Percentiles rank a stretch among this genome's conserved stretches.
Conservation (phyloP, 2,329 filamentous ascomycete species). For the Escovopsis sp. region DNA sequence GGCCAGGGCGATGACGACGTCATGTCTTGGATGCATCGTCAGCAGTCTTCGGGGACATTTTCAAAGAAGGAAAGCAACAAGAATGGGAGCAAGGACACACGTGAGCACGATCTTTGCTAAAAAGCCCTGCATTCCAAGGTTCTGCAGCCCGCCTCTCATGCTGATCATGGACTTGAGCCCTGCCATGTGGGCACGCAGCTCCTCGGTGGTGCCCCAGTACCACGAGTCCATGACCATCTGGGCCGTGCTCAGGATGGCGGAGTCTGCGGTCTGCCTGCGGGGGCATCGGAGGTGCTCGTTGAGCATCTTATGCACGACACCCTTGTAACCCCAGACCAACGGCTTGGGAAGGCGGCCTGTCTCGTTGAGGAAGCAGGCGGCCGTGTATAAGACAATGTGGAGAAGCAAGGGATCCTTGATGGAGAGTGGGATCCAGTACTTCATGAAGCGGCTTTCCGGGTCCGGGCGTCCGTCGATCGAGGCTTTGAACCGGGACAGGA, state of each 20-base stretch:
- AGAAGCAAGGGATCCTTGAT: constrained; percentile 33
- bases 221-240: constrained; percentile 37
- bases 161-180: constrained; percentile 33
- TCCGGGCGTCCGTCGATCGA: constrained; percentile 33
- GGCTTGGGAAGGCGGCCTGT: constrained; percentile 29
- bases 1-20: constrained; percentile 31
- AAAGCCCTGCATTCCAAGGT: constrained; percentile 30
- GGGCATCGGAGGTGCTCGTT: constrained; percentile 29
- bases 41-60: background rate
- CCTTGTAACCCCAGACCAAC: constrained; percentile 27
- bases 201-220: constrained; percentile 34
- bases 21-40: constrained; percentile 23
- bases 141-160: constrained; percentile 28
- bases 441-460: constrained; percentile 28
- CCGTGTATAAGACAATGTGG: constrained; percentile 33
- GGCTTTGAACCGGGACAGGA: constrained; percentile 35
- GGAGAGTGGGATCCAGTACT: constrained; percentile 30
- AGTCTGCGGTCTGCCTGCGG: constrained; percentile 24
- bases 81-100: constrained; percentile 17
- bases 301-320: constrained; percentile 27
- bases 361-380: constrained; percentile 35
- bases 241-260: constrained; percentile 30
- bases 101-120: constrained; percentile 32
- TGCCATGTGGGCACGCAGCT: constrained; percentile 29
- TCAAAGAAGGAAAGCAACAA: background rate